Conservation (phyloP, 2,329 filamentous ascomycete species). For the Diaporthe helianthi region DNA sequence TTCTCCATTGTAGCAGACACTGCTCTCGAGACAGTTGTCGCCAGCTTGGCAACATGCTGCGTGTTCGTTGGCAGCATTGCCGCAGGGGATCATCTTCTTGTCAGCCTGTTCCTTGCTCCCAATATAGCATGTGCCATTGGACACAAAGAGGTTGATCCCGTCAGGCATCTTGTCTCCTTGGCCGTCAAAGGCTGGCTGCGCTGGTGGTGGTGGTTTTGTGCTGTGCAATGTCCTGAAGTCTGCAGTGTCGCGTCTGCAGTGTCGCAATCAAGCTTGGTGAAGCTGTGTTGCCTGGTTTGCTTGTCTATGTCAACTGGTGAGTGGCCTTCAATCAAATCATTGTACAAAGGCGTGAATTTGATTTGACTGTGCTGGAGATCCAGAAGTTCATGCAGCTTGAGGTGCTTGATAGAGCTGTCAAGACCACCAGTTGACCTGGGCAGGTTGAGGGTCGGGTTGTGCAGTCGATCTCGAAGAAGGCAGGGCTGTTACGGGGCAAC, state of each 20-base stretch:
- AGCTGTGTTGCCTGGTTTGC: not conserved
- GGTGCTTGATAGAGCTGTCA: not conserved
- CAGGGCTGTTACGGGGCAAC: no score
- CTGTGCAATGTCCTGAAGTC: not conserved
- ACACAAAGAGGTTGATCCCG: constrained; percentile 39
- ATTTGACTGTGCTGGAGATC: not conserved
- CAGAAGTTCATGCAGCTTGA: not conserved
- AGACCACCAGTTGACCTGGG: not conserved
- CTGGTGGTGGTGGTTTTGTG: not conserved
- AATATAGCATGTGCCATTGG: constrained; percentile 46
- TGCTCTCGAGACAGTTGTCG: constrained; percentile 44
- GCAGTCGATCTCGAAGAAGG: not conserved
- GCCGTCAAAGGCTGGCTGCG: not conserved
- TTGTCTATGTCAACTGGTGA: not conserved
- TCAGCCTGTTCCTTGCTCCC: constrained; percentile 33
- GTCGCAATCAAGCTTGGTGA: not conserved
- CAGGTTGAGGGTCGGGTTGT: not conserved
- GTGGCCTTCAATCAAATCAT: not conserved
- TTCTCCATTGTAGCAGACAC: constrained; percentile 37
- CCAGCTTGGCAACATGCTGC: constrained; percentile 43
- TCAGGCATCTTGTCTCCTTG: not conserved
- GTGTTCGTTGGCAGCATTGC: constrained; percentile 43
- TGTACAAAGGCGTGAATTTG: not conserved
- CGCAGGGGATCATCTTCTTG: constrained; percentile 43
- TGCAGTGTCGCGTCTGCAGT: not conserved